Base-by-base conservation (phyloP, 139 green algal genomes). In the Chlorella sp. region DNA sequence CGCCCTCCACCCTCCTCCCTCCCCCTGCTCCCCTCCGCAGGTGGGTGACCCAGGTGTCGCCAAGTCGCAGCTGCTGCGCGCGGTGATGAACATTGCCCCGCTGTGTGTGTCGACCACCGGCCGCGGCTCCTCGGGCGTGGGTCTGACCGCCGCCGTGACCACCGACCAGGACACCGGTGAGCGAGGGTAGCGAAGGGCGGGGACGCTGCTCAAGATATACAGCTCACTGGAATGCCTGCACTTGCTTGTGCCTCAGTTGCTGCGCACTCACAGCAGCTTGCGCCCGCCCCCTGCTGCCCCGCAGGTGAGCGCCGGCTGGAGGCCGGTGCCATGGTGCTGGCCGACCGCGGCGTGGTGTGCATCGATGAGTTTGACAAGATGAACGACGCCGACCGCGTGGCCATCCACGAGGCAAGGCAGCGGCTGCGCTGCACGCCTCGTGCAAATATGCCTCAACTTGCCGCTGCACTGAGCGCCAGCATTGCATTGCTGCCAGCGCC, bases 331-430 rank as follows among this genome's bases (percentile, higher is more conserved):
- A 99, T 99, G 97, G 97, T 99, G 65, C 91, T 99, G 68, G 97
- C 97, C 32, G 97, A 99, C 91, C 91, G 97, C 28, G 97, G 97
- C 30, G 87, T 99, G 26, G 97, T 99, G 78, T 99, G 97, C 92
- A 99, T 99, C 70, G 97, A 99, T 83, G 97, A 99, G 92, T 99
- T 99, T 89, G 97, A 99, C 93, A 99, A 99, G 93, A 99, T 99
- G 97, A 98, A 92, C 87, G 97, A 99, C 73, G 87, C 91, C 63
- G 97, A 99, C 90, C 90, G 97, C 5, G 97, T 99, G 56, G 97
- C 97, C 79, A 99, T 99, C 74, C 97, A 99, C 86, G 97, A 99
- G 41, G 70, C 64, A 71, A 71, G 64, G 7, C 13, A 21, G 11
- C 51, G 51, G 51, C 11, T 55, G 44, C 11, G 11, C 7, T 11